These are phyloP conservation scores for Tricholoma furcatifolium DNA, from an alignment of 768 basidiomycete genomes.

Conservation along the genomic window DNA sequence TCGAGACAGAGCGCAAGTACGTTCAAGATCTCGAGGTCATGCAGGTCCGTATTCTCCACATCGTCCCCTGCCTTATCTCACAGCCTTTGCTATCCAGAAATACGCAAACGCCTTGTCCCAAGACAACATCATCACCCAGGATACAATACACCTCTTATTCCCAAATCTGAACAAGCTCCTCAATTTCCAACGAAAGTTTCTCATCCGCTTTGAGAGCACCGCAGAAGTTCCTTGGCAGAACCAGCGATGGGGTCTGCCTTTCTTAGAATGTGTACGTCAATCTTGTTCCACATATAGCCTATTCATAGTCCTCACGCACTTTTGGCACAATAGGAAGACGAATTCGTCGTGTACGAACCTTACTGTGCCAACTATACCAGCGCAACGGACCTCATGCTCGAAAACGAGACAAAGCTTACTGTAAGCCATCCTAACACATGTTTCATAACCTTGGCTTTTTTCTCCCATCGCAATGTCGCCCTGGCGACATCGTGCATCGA, in stretches of 20 bases:
- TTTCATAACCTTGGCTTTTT: conserved; percentile 8
- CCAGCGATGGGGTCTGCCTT: conserved; percentile 86
- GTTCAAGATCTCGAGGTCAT: conserved; percentile 96
- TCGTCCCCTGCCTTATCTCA: conserved; percentile 6
- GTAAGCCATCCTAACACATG: conserved; percentile 48
- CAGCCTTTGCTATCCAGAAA: conserved; percentile 52
- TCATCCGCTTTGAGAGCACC: conserved; percentile 85
- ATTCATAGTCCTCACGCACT: conserved; percentile 39
- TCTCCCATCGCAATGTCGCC: background rate
- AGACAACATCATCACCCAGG: conserved; percentile 85
- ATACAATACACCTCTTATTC: conserved; percentile 95
- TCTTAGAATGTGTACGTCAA: conserved; percentile 76
- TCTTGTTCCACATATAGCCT: conserved; percentile 37
- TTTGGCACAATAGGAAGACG: conserved; percentile 81
- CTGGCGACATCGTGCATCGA: conserved; percentile 1
- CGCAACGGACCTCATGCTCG: conserved; percentile 81
- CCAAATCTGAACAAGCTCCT: conserved; percentile 92
- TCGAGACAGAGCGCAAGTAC: conserved; percentile 95
- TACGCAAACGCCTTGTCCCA: conserved; percentile 84
- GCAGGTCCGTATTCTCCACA: conserved; percentile 60
- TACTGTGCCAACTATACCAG: conserved; percentile 95
- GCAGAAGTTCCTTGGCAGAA: conserved; percentile 81
- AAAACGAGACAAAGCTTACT: conserved; percentile 81
- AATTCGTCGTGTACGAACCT: conserved; percentile 94
- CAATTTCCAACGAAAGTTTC: conserved; percentile 94